A percentile compares a stretch with the other conserved stretches of the same genome.
Conservation (phyloP, 1,139 yeast species). For the Zygosaccharomyces pseudobailii region DNA sequence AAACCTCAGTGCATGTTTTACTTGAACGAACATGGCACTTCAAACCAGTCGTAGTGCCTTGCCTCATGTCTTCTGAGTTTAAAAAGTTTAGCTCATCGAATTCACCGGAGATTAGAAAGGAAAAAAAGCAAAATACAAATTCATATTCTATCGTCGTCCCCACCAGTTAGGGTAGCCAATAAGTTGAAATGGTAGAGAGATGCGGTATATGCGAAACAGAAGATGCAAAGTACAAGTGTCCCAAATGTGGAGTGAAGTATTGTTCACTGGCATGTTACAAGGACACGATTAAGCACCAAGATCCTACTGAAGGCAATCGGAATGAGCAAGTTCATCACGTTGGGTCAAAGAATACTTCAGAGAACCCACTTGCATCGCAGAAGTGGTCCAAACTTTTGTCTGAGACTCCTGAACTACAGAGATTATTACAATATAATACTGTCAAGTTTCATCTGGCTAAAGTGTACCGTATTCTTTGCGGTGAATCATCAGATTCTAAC, state of each 20-base stretch:
- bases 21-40: background rate
- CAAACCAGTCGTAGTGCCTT: background rate
- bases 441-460: constrained; percentile 34
- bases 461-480: constrained; percentile 28
- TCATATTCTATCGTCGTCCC: no score
- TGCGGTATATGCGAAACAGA: constrained; percentile 46
- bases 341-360: constrained; percentile 1
- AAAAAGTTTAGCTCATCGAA: background rate
- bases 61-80: background rate
- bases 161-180: no score
- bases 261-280: constrained; percentile 62
- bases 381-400: constrained; percentile 19
- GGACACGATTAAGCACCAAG: constrained; percentile 39
- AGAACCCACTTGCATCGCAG: constrained; percentile 7
- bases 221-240: constrained; percentile 56
- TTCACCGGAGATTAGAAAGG: background rate
- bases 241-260: constrained; percentile 45
- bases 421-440: constrained; percentile 31
- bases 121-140: background rate
- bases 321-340: constrained; percentile 1
- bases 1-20: background rate
- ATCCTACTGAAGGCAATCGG: constrained; percentile 19
- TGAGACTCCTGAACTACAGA: constrained; percentile 22
- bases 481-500: constrained; percentile 17
- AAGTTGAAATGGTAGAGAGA: constrained; percentile 6